Base-by-base conservation (phyloP, 352 stramenopile species). In the Pythium sukuiense region DNA sequence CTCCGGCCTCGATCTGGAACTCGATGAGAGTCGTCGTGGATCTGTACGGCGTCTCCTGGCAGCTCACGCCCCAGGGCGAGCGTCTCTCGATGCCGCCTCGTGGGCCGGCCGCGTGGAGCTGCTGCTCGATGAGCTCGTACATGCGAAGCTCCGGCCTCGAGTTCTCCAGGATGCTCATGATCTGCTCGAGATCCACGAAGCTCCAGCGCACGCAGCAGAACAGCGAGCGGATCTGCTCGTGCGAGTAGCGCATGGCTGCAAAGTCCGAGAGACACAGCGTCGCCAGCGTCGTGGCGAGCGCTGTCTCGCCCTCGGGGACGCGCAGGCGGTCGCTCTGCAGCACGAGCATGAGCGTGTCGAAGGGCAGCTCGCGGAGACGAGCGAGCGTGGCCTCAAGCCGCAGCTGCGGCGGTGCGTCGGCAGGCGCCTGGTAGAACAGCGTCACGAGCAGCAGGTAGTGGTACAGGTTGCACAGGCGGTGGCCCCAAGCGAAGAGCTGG, bases 181-280 rank as follows among this genome's bases (percentile, higher is more conserved):
- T 89, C 63, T 88, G 78, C 39, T 74, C 73, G 11, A 89, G 45
- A 32, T 85, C 73, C 18, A 83, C 70, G 50, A 81, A 92, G 53
- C 77, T 81, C 83, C 81, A 90, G 11, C 83, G 80, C 57, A 92
- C 77, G 55, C 80, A 92, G 30, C 69, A 61, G 43, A 90, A 87
- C 30, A 90, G 59, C 27, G 67, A 55, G 27, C 78, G 71, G 18
- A 89, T 76, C 35, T 88, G 67, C 53, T 76, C 68, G 24, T 80
- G 49, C 5, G 63, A 58, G 35, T 66, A 77, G 48, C 58, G 49
- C 13, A 60, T 35, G 26, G 50, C 35, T 18, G 61, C 61, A 52
- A 63, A 65, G 20, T 60, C 48, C 3, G 35, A 55, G 24, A 71
- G 27, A 37, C 85, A 77, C 12, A 90, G 61, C 26, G 65, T 62